Conservation (phyloP, 148 eudicot genomes). For the Arbutus unedo region DNA sequence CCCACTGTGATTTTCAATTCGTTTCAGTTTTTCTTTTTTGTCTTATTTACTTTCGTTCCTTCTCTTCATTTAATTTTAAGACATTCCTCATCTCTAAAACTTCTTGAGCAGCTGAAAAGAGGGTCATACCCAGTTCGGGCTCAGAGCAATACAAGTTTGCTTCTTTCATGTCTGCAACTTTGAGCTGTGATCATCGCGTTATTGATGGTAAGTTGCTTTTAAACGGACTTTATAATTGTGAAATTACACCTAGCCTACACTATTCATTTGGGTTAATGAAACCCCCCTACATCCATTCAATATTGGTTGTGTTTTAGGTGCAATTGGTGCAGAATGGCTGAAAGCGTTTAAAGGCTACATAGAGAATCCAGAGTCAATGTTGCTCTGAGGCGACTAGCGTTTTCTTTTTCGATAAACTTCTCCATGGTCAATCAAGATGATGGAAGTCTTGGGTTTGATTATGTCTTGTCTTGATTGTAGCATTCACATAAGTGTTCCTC, state of each 20-base stretch:
- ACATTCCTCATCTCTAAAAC: neutral
- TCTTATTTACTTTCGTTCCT: neutral
- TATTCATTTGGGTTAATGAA: neutral
- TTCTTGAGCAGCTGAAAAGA: conserved; percentile 75
- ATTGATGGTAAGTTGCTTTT: conserved; percentile 68
- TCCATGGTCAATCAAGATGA: neutral
- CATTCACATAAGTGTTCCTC: conserved; percentile 1
- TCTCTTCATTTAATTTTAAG: neutral
- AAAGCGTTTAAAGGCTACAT: conserved; percentile 95
- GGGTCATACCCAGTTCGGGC: conserved; percentile 66
- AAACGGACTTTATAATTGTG: neutral
- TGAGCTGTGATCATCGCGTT: conserved; percentile 97
- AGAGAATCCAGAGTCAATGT: conserved; percentile 92
- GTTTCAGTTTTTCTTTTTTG: neutral
- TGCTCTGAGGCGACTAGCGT: conserved; percentile 42
- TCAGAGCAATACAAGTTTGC: conserved; percentile 66
- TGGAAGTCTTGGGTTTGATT: neutral
- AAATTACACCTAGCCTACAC: neutral
- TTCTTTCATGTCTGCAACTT: conserved; percentile 77
- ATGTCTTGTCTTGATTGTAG: neutral
- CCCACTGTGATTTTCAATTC: neutral
- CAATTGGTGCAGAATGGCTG: conserved; percentile 97
- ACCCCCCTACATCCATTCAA: neutral
- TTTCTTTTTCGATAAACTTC: neutral
- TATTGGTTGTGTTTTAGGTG: conserved; percentile 48